phyloP scores from a whole-genome alignment of 2,329 filamentous ascomycete genomes.

The Colletotrichum tropicale region DNA sequence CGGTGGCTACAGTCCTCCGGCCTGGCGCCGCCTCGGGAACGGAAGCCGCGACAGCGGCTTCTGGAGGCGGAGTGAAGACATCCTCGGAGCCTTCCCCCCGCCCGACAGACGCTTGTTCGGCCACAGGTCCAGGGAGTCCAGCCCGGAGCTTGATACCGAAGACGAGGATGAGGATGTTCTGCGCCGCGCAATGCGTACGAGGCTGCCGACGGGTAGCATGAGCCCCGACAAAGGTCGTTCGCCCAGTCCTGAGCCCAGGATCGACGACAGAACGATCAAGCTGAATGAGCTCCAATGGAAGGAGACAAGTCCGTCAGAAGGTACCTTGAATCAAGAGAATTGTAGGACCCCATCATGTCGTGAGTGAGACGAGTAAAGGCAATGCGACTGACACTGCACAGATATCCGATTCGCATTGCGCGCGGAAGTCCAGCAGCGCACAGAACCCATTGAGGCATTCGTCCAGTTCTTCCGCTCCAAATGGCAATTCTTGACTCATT shows the following conservation, averaged over 20 bases:
- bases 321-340: constrained; percentile 42
- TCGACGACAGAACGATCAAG: constrained; percentile 43
- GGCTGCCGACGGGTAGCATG: constrained; percentile 58
- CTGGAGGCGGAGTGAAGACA: constrained; percentile 61
- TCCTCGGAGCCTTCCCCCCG: constrained; percentile 49
- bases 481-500: constrained; percentile 67
- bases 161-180: constrained; percentile 47
- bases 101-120: neutral
- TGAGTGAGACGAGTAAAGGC: neutral
- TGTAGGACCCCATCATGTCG: constrained; percentile 43
- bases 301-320: constrained; percentile 28
- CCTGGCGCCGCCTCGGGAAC: constrained; percentile 66
- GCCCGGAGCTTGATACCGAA: constrained; percentile 37
- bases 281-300: constrained; percentile 34
- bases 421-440: constrained; percentile 86
- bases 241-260: constrained; percentile 51
- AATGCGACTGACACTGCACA: constrained; percentile 39
- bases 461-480: constrained; percentile 67
- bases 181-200: constrained; percentile 57
- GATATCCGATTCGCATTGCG: constrained; percentile 88
- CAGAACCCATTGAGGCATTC: constrained; percentile 79
- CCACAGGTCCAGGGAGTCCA: constrained; percentile 28
- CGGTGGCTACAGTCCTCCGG: constrained; percentile 65
- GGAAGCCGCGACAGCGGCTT: constrained; percentile 63
- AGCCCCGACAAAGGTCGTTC: constrained; percentile 58